A percentile compares a stretch with the other conserved stretches of the same genome.
phyloP scores from a whole-genome alignment of 768 basidiomycete species.

The Boletus pseudo-olivaceus region DNA sequence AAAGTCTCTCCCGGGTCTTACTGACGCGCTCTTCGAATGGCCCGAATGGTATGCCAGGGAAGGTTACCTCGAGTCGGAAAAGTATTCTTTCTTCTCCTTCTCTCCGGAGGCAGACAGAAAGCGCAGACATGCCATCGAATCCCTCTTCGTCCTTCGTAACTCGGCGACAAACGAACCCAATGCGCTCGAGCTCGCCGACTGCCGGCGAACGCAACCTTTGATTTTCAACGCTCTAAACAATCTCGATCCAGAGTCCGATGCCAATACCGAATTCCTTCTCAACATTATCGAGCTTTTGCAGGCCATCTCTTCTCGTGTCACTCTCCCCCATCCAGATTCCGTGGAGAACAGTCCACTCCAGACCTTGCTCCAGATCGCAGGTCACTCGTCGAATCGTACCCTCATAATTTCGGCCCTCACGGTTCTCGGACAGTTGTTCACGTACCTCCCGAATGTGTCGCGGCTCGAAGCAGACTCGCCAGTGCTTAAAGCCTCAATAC shows the following conservation, averaged over 20 bases:
- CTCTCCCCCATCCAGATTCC: slow-evolving; percentile 35
- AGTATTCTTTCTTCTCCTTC: slow-evolving; percentile 52
- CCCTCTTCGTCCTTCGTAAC: slow-evolving; percentile 84
- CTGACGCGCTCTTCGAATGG: slow-evolving; percentile 84
- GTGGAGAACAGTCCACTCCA: slow-evolving; percentile 49
- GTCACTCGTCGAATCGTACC: slow-evolving; percentile 64
- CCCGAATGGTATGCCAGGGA: slow-evolving; percentile 77
- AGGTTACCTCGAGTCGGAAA: slow-evolving; percentile 49
- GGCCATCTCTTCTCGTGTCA: slow-evolving; percentile 48
- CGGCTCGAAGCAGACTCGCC: slow-evolving; percentile 55
- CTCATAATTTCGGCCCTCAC: slow-evolving; percentile 65
- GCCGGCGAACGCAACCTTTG: slow-evolving; percentile 61
- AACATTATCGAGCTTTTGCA: slow-evolving; percentile 71
- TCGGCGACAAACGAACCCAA: slow-evolving; percentile 69
- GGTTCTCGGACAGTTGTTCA: slow-evolving; percentile 59
- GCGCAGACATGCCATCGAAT: slow-evolving; percentile 78
- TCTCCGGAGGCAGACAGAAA: slow-evolving; percentile 48
- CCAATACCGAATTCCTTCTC: slow-evolving; percentile 68
- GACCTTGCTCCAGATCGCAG: slow-evolving; percentile 53
- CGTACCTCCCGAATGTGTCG: slow-evolving; percentile 53
- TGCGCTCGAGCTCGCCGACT: slow-evolving; percentile 52
- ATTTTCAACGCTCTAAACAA: slow-evolving; percentile 62
- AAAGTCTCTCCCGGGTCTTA: slow-evolving; percentile 67
- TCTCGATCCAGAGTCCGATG: slow-evolving; percentile 58
- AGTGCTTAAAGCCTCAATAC: slow-evolving; percentile 59